Evolutionary conservation across 2,329 filamentous ascomycete genomes (phyloP).

Genomic region (Beauveria australis): DNA sequence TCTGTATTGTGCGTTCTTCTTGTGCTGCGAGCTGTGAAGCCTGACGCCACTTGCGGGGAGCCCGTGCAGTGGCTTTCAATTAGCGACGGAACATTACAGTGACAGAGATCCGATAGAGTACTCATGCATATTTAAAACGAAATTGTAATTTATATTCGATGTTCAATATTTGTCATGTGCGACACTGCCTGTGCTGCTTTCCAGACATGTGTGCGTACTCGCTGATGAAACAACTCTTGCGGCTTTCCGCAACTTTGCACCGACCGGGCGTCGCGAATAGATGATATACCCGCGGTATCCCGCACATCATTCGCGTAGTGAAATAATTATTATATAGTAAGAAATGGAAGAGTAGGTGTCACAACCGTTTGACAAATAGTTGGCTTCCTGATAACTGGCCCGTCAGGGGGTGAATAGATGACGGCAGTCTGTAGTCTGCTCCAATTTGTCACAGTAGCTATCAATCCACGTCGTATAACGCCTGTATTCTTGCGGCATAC

Average conservation of each 20-base stretch:
- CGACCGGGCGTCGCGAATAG: neutral
- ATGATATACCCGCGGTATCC: neutral
- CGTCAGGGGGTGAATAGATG: slow-evolving; percentile 21
- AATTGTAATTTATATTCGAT: neutral
- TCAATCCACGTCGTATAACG: slow-evolving; percentile 17
- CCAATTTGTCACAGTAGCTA: slow-evolving; percentile 17
- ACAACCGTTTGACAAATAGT: neutral
- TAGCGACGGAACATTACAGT: neutral
- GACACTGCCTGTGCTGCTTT: slow-evolving; percentile 4
- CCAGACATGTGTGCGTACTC: neutral
- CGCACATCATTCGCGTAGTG: too few relatives aligned
- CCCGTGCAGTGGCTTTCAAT: neutral
- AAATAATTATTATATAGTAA: neutral
- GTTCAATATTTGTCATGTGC: neutral
- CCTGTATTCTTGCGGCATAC: slow-evolving; percentile 15
- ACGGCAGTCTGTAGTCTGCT: slow-evolving; percentile 15
- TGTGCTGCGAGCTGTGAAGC: too few relatives aligned
- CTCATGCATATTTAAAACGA: neutral
- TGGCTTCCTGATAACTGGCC: neutral
- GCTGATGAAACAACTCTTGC: neutral
- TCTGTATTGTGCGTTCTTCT: neutral
- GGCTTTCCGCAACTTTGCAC: neutral
- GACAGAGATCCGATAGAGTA: too few relatives aligned
- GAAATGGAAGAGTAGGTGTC: neutral
- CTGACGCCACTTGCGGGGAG: neutral